phyloP scores from a whole-genome alignment of 2,329 filamentous ascomycete genomes.

The Colletotrichum tamarilloi region DNA sequence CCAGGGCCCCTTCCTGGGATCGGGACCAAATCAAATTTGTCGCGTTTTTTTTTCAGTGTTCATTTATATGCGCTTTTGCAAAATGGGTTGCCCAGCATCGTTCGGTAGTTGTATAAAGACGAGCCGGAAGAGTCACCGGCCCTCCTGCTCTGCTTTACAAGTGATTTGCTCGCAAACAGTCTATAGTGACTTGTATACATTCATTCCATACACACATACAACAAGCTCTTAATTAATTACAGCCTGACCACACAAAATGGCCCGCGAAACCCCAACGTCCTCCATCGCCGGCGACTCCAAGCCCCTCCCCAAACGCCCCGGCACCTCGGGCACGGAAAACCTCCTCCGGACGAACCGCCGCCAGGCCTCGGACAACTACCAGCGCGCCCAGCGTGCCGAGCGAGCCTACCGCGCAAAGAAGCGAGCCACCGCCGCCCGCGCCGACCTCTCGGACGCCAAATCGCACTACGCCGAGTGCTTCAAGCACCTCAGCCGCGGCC shows the following conservation, averaged over 20 bases:
- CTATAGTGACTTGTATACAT: slow-evolving; percentile 21
- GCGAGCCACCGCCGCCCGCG: slow-evolving; percentile 51
- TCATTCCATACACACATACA: slow-evolving; percentile 10
- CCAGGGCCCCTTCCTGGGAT: slow-evolving; percentile 1
- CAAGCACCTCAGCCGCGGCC: slow-evolving; percentile 49
- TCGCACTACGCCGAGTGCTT: slow-evolving; percentile 50
- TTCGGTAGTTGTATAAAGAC: slow-evolving; percentile 23
- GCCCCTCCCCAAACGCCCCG: slow-evolving; percentile 48
- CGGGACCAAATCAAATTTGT: slow-evolving; percentile 18
- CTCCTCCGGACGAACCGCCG: slow-evolving; percentile 52
- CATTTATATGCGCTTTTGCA: background rate
- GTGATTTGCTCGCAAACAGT: slow-evolving; percentile 24
- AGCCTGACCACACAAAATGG: slow-evolving; percentile 20
- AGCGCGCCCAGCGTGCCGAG: slow-evolving; percentile 53
- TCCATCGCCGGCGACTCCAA: slow-evolving; percentile 34
- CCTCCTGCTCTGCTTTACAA: background rate
- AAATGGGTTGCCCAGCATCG: background rate
- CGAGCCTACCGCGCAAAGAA: slow-evolving; percentile 53
- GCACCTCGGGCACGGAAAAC: slow-evolving; percentile 56
- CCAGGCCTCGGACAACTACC: slow-evolving; percentile 50
- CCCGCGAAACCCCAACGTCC: slow-evolving; percentile 29
- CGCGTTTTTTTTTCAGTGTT: background rate
- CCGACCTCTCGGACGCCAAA: slow-evolving; percentile 50
- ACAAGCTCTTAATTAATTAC: background rate
- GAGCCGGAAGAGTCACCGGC: background rate